A percentile compares a stretch with the other conserved stretches of the same genome.
These are phyloP conservation scores for Sclerotinia subarctica DNA, from an alignment of 2,329 filamentous ascomycete species.

Conservation along the genomic window DNA sequence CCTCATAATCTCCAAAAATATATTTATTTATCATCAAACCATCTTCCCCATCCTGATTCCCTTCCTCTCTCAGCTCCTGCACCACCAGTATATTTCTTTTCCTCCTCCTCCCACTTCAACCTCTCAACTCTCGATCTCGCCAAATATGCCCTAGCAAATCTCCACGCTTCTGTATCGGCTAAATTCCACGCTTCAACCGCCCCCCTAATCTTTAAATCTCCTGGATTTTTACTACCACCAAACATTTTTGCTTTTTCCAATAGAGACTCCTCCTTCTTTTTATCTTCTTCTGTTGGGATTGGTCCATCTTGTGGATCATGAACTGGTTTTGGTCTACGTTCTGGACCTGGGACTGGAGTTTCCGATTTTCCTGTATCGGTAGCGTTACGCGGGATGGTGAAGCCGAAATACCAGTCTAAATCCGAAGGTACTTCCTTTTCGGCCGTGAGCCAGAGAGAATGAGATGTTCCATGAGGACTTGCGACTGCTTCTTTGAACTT, in stretches of 20 bases:
- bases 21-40: slow-evolving; percentile 33
- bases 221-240: slow-evolving; percentile 40
- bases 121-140: slow-evolving; percentile 62
- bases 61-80: slow-evolving; percentile 45
- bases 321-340: slow-evolving; percentile 52
- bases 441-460: slow-evolving; percentile 79
- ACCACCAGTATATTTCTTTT: slow-evolving; percentile 61
- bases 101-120: slow-evolving; percentile 66
- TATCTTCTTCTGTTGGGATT: slow-evolving; percentile 50
- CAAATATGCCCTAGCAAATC: slow-evolving; percentile 66
- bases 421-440: slow-evolving; percentile 58
- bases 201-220: slow-evolving; percentile 48
- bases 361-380: slow-evolving; percentile 53
- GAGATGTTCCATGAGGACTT: slow-evolving; percentile 58
- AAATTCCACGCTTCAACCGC: slow-evolving; percentile 66
- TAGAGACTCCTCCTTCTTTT: slow-evolving; percentile 53
- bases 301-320: slow-evolving; percentile 49
- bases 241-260: slow-evolving; percentile 53
- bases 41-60: slow-evolving; percentile 34
- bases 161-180: slow-evolving; percentile 75
- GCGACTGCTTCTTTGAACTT: slow-evolving; percentile 81
- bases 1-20: not conserved
- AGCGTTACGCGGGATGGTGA: slow-evolving; percentile 63
- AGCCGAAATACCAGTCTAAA: slow-evolving; percentile 87
- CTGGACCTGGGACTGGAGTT: slow-evolving; percentile 56